These are phyloP conservation scores for Conringia planisiliqua DNA, from an alignment of 345 rosid genomes.

Conservation along the genomic window DNA sequence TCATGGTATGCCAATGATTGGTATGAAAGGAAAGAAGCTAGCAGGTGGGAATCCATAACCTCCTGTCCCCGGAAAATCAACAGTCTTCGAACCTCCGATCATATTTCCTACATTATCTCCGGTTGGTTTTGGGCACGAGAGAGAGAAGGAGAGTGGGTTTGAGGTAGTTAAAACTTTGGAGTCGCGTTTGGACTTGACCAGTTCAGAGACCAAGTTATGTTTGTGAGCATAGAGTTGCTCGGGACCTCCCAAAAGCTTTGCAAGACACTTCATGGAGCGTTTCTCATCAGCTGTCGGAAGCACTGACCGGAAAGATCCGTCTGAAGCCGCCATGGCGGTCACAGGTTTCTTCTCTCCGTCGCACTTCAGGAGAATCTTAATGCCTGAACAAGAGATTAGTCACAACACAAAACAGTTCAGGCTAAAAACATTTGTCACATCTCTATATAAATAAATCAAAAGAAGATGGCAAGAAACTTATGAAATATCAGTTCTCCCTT, in stretches of 20 bases:
- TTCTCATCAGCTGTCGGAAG: neutral
- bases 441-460: too few species aligned
- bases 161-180: conserved; percentile 18
- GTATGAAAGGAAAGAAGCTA: conserved; percentile 28
- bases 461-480: too few species aligned
- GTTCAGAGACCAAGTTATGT: conserved; percentile 25
- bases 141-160: conserved; percentile 21
- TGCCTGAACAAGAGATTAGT: conserved; percentile 2
- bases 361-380: conserved; percentile 26
- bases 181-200: conserved; percentile 17
- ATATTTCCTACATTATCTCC: neutral
- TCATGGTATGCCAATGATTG: conserved; percentile 32
- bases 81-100: conserved; percentile 20
- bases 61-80: conserved; percentile 22
- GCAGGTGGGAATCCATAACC: conserved; percentile 35
- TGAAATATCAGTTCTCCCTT: too few species aligned
- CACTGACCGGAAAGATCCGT: conserved; percentile 17
- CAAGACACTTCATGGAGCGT: conserved; percentile 13
- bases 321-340: conserved; percentile 4
- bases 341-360: conserved; percentile 27
- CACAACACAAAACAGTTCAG: neutral
- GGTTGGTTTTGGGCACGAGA: conserved; percentile 28
- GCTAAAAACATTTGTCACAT: neutral
- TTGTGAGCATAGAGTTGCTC: conserved; percentile 32
- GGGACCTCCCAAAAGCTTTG: conserved; percentile 35